A percentile compares a stretch with the other conserved stretches of the same genome.
Conservation (phyloP, 208 protist species). For the Herpetomonas samuelpessoai region DNA sequence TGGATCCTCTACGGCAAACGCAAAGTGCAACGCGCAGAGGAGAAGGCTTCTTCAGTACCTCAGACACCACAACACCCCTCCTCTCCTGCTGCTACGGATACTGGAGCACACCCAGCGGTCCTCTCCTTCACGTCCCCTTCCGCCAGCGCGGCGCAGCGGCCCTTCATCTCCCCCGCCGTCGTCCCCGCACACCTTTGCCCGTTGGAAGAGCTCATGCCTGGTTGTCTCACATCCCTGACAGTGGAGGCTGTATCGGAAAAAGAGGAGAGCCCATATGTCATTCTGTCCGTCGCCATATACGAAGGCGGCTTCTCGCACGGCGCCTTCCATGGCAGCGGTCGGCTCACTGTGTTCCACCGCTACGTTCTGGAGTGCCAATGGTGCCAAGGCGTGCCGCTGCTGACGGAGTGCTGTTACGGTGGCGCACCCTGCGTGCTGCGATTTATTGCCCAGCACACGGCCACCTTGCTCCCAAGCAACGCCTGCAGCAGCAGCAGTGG, state of each 20-base stretch:
- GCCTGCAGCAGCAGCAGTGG: not conserved
- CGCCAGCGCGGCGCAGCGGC: too few relatives aligned
- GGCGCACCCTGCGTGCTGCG: constrained; percentile 16
- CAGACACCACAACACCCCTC: too few relatives aligned
- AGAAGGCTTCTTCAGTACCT: not conserved
- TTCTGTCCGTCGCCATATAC: constrained; percentile 31
- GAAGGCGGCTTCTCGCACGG: constrained; percentile 43
- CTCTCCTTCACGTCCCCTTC: too few relatives aligned
- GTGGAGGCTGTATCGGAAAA: not conserved
- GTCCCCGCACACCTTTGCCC: not conserved
- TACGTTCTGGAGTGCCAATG: constrained; percentile 49
- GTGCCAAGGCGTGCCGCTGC: constrained; percentile 38
- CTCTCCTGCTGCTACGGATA: too few relatives aligned
- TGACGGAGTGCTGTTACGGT: constrained; percentile 3
- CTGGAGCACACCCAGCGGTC: too few relatives aligned
- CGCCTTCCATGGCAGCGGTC: constrained; percentile 35
- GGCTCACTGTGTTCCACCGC: constrained; percentile 40
- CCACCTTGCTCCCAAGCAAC: not conserved
- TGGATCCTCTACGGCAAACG: not conserved
- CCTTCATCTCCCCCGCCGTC: constrained; percentile 8
- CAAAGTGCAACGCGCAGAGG: not conserved
- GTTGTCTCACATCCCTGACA: constrained; percentile 12
- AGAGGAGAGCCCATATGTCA: not conserved
- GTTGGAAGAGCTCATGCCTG: constrained; percentile 13
- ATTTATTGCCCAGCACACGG: not conserved